phyloP scores from a whole-genome alignment of 345 rosid genomes.

The Acer yangbiense region DNA sequence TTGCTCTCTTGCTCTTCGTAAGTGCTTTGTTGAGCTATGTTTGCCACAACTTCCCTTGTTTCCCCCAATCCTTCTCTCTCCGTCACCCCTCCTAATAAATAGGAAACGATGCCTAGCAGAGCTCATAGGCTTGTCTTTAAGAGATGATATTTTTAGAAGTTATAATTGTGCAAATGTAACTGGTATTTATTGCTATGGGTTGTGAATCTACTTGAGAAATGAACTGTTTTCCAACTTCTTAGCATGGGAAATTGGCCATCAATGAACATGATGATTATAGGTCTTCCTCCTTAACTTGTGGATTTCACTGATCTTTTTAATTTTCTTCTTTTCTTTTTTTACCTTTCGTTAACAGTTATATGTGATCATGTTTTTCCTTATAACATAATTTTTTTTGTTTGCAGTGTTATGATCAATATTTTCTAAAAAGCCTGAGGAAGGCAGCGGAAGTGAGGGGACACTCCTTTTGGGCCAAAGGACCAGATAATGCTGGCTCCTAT shows the following conservation, averaged over 20 bases:
- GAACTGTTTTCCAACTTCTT: neutral
- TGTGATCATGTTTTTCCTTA: neutral
- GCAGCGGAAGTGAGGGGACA: conserved; percentile 86
- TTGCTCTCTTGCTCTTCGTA: neutral
- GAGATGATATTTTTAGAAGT: neutral
- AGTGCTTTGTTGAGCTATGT: neutral
- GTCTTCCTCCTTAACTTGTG: neutral
- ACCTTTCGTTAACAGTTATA: neutral
- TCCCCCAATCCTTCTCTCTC: neutral
- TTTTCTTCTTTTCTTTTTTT: conserved; percentile 4
- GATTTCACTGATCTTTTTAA: neutral
- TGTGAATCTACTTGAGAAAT: neutral
- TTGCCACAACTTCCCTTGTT: neutral
- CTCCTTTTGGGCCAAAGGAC: conserved; percentile 83
- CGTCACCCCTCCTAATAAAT: neutral
- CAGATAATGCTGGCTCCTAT: conserved; percentile 86
- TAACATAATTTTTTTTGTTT: neutral
- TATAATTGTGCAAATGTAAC: neutral
- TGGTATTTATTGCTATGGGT: neutral
- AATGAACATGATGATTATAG: neutral
- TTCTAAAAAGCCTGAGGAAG: conserved; percentile 73
- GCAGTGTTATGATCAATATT: conserved; percentile 92
- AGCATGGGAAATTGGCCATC: neutral
- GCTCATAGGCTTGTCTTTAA: neutral
- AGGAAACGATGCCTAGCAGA: neutral